Evolutionary conservation across 805 yeast genomes (phyloP).

Genomic region (Ogataea siamensis): DNA sequence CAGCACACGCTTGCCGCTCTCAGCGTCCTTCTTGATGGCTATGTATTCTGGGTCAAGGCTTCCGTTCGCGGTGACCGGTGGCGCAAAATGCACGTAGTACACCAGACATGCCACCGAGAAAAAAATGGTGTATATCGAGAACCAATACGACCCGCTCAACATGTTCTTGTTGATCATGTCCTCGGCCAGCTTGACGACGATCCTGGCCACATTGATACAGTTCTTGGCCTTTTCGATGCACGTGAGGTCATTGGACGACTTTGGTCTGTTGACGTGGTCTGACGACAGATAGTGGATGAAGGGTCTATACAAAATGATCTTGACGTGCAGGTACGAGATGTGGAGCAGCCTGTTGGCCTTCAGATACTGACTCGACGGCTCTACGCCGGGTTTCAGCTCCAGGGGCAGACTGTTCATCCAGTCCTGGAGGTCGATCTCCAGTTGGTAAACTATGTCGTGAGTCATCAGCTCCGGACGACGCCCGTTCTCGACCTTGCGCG

Average conservation of each 20-base stretch:
- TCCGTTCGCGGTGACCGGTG: conserved; percentile 34
- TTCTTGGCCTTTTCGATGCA: conserved; percentile 74
- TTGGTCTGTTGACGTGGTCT: conserved; percentile 34
- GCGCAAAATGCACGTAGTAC: conserved; percentile 64
- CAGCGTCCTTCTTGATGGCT: conserved; percentile 70
- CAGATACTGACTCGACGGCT: conserved; percentile 63
- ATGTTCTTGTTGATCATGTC: conserved; percentile 72
- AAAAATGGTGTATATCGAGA: conserved; percentile 83
- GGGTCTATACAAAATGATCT: conserved; percentile 80
- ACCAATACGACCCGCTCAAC: conserved; percentile 87
- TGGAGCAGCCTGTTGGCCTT: conserved; percentile 75
- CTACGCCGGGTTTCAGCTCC: conserved; percentile 68
- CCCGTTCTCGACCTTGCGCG: conserved; percentile 28
- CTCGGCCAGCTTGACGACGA: conserved; percentile 76
- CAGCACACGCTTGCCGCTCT: conserved; percentile 72
- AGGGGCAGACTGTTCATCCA: conserved; percentile 74
- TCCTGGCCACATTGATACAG: conserved; percentile 80
- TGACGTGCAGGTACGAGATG: conserved; percentile 70
- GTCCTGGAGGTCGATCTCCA: conserved; percentile 64
- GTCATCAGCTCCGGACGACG: conserved; percentile 34
- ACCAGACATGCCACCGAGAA: conserved; percentile 85
- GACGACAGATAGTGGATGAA: conserved; percentile 80
- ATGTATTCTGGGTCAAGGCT: conserved; percentile 51
- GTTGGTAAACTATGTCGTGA: conserved; percentile 47
- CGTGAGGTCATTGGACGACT: conserved; percentile 45